Percentiles rank a stretch among this genome's conserved stretches.
Conservation (phyloP, 768 basidiomycete species). For the Clitopilus hobsonii region DNA sequence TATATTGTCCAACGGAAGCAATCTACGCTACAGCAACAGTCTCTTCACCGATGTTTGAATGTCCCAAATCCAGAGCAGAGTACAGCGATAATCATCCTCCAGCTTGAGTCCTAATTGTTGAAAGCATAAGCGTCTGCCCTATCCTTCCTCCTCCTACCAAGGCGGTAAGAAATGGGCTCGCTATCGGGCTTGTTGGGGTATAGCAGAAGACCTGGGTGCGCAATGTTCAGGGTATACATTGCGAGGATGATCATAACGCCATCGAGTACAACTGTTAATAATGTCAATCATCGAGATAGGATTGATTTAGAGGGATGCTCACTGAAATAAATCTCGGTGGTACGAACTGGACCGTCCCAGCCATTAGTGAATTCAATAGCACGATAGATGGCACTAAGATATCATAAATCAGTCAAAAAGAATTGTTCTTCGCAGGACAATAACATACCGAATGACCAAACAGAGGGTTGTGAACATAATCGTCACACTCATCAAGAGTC, state of each 20-base stretch:
- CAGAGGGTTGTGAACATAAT: slow-evolving; percentile 34
- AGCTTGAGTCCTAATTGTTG: background rate
- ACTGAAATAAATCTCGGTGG: slow-evolving; percentile 44
- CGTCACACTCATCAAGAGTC: slow-evolving; percentile 10
- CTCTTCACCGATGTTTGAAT: no score
- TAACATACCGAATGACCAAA: slow-evolving; percentile 41
- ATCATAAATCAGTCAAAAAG: background rate
- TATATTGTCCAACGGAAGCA: no score
- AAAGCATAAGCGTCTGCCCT: background rate
- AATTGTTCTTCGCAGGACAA: background rate
- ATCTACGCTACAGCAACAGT: no score
- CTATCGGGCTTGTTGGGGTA: background rate
- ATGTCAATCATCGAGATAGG: background rate
- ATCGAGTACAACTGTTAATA: slow-evolving; percentile 35
- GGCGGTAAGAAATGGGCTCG: background rate
- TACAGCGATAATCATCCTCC: no score
- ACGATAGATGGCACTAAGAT: slow-evolving; percentile 44
- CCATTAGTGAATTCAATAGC: slow-evolving; percentile 47
- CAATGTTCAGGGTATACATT: slow-evolving; percentile 22
- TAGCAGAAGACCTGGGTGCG: slow-evolving; percentile 19
- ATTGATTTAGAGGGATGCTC: slow-evolving; percentile 1
- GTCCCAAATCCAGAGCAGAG: no score
- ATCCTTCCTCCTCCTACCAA: background rate
- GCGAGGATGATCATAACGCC: slow-evolving; percentile 28
- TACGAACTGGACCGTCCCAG: slow-evolving; percentile 46